phyloP scores from a whole-genome alignment of 257 asterid genomes.

The Cruciata laevipes region DNA sequence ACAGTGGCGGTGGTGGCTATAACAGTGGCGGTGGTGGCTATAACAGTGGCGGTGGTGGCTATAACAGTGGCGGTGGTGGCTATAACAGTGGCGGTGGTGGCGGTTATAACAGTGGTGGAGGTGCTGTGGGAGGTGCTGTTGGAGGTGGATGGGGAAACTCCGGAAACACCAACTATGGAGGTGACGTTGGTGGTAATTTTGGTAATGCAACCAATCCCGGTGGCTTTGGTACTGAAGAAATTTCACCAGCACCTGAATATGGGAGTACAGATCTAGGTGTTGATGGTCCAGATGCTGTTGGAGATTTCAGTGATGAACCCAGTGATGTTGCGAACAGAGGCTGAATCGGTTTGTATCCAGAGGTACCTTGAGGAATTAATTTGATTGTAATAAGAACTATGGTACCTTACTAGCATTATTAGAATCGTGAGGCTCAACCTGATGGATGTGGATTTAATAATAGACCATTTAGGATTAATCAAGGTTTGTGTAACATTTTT shows the following conservation, averaged over 20 bases:
- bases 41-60: slow-evolving; percentile 11
- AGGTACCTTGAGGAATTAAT: background rate
- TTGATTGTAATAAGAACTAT: background rate
- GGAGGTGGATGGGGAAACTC: background rate
- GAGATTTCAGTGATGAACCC: slow-evolving; percentile 13
- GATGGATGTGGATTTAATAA: background rate
- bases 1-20: slow-evolving; percentile 19
- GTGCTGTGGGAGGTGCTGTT: slow-evolving; percentile 10
- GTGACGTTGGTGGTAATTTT: slow-evolving; percentile 13
- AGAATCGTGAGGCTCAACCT: background rate
- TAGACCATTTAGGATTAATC: background rate
- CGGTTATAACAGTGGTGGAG: slow-evolving; percentile 18
- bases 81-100: slow-evolving; percentile 13
- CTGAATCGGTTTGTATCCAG: slow-evolving; percentile 14
- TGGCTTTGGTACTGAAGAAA: slow-evolving; percentile 10
- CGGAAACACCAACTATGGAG: slow-evolving; percentile 1
- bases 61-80: slow-evolving; percentile 18
- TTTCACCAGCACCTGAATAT: slow-evolving; percentile 11
- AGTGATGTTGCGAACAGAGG: slow-evolving; percentile 17
- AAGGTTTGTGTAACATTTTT: too few relatives aligned
- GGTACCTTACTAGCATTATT: background rate
- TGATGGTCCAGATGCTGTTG: slow-evolving; percentile 1
- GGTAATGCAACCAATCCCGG: slow-evolving; percentile 9
- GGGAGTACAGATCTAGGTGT: slow-evolving; percentile 10
- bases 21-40: slow-evolving; percentile 14